Base-by-base conservation (phyloP, 164 flowering plant genomes). In the Tinospora cordifolia region DNA sequence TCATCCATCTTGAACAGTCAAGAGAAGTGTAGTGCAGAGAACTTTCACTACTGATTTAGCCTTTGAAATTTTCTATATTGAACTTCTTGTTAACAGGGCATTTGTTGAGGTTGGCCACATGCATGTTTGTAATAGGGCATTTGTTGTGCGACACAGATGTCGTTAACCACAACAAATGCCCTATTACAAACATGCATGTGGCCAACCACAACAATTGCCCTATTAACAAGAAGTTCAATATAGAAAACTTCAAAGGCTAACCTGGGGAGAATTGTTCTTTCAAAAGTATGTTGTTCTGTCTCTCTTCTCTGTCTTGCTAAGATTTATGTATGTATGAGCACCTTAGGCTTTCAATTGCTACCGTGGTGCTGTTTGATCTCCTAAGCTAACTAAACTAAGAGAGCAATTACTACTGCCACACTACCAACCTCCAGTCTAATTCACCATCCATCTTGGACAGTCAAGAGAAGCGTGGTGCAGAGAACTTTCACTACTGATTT, bases 251-350 rank as follows among this genome's bases (percentile, higher is more conserved):
- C 2, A 9, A 13, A 40, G 22, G 65, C 27, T 11, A 3, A 40
- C 76, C 74, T 77, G 51, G 79, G 82, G 49, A 74, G 82, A 65
- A 79, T 79, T 17, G 71, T 77, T 25, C 73, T 79, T 49, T 80
- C 82, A 62, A 79, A 79, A 69, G 82, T 79, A 79, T 39, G 79
- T 30, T 36, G n/a, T 19, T 40, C 15, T 19, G 11, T 58, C 34
- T 15, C 8, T 44, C 36, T 47, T 1, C 30, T 17, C 8, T 24
- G 7, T 71, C 66, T 21, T 14, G 24, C 1, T n/a, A 8, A 38
- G n/a, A 64, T 19, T 30, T n/a, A n/a, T n/a, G n/a, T n/a, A 11
- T 26, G 2, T 12, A 25, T 17, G 74, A 4, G 41, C 8, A 40
- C 34, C 8, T 41, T 27, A 57, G 69, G 40, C 46, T 19, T 63